Conservation (phyloP, 164 flowering plant species). For the Vitis vinifera region DNA sequence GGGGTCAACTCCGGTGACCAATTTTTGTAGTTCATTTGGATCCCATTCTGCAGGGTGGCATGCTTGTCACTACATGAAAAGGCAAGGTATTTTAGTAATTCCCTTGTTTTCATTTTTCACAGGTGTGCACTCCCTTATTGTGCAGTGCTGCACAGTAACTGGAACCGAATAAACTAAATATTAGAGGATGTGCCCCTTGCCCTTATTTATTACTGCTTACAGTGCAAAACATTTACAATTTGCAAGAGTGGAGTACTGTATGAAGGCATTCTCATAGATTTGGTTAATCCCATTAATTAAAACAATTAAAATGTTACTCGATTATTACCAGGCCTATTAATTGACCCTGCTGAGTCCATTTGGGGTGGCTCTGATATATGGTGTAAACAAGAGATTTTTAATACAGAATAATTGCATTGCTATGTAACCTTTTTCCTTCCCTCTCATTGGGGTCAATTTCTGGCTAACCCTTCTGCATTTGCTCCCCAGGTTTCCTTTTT, state of each 20-base stretch:
- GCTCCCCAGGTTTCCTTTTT: conserved; percentile 60
- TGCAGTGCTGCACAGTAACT: not conserved
- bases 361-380: not conserved
- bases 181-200: not conserved
- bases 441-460: too few species aligned
- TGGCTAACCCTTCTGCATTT: conserved; percentile 9
- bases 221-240: not conserved
- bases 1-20: not conserved
- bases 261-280: too few species aligned
- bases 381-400: too few species aligned
- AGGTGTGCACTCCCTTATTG: not conserved
- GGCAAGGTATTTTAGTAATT: not conserved
- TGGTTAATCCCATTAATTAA: too few species aligned
- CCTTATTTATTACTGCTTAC: not conserved
- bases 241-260: too few species aligned
- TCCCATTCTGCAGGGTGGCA: not conserved
- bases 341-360: not conserved
- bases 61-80: not conserved
- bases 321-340: not conserved
- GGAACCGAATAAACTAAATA: not conserved
- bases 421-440: not conserved
- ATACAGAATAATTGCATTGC: too few species aligned
- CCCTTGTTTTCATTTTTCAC: not conserved
- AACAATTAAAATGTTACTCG: not conserved
- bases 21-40: not conserved